phyloP scores from a whole-genome alignment of 140 eudicot genomes.

The Eryngium alpinum region DNA sequence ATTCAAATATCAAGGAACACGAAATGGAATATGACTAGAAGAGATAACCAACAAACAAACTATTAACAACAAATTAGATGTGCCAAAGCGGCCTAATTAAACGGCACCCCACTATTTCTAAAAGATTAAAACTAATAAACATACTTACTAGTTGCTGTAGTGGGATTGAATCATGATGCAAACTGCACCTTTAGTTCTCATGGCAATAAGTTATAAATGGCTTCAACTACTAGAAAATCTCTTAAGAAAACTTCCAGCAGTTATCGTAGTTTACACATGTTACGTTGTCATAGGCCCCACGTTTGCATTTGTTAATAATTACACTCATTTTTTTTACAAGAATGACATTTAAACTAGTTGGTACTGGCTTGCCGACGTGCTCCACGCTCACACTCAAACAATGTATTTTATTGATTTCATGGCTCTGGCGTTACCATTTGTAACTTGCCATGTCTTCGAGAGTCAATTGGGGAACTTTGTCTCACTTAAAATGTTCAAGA shows the following conservation, averaged over 20 bases:
- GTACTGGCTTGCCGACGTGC: conserved; percentile 64
- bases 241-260: conserved; percentile 86
- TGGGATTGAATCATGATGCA: neutral
- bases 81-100: neutral
- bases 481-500: conserved; percentile 56
- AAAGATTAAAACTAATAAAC: neutral
- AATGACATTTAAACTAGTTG: conserved; percentile 64
- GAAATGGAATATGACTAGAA: neutral
- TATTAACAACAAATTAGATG: neutral
- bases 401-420: conserved; percentile 60
- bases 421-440: conserved; percentile 48
- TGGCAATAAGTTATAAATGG: neutral
- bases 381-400: conserved; percentile 74
- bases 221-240: neutral
- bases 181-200: neutral
- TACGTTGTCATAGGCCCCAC: conserved; percentile 99
- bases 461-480: conserved; percentile 42
- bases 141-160: neutral
- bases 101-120: neutral
- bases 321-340: conserved; percentile 61
- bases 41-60: neutral
- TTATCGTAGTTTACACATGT: conserved; percentile 87
- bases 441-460: conserved; percentile 92
- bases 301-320: conserved; percentile 95
- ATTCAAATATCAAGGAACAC: neutral